phyloP scores from a whole-genome alignment of 1,139 yeast species.

The Hemisphaericaspora xylanilytica region DNA sequence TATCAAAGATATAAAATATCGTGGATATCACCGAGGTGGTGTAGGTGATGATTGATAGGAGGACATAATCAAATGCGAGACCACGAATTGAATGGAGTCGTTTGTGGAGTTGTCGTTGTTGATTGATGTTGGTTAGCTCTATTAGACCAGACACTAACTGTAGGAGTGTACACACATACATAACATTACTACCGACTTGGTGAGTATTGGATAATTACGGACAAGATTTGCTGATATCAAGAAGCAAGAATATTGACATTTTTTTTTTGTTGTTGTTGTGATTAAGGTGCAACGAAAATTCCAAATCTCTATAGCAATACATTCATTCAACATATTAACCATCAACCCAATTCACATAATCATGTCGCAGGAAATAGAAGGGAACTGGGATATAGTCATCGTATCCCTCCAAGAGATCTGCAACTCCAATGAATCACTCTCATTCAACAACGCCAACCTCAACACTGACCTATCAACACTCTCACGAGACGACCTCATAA shows the following conservation, averaged over 20 bases:
- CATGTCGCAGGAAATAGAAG: slow-evolving; percentile 36
- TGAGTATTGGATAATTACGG: not conserved
- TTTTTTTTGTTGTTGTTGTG: too few species aligned
- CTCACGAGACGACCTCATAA: slow-evolving; percentile 33
- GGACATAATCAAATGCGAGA: slow-evolving; percentile 26
- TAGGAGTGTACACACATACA: not conserved
- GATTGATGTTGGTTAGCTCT: not conserved
- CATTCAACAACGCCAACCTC: slow-evolving; percentile 47
- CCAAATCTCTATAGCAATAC: too few species aligned
- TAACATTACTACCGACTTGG: not conserved
- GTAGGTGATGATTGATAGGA: slow-evolving; percentile 16
- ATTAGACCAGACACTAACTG: not conserved
- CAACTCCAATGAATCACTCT: slow-evolving; percentile 54
- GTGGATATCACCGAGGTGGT: slow-evolving; percentile 15
- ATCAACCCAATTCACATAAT: slow-evolving; percentile 1
- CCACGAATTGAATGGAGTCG: slow-evolving; percentile 25
- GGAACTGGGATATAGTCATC: slow-evolving; percentile 67
- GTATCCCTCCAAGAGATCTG: slow-evolving; percentile 68
- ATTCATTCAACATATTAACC: too few species aligned
- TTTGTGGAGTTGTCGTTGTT: slow-evolving; percentile 21
- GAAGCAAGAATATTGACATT: too few species aligned
- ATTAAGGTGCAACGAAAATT: too few species aligned
- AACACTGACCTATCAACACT: slow-evolving; percentile 14
- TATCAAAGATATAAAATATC: slow-evolving; percentile 15
- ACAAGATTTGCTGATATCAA: too few species aligned